These are phyloP conservation scores for Claviceps monticola DNA, from an alignment of 2,329 filamentous ascomycete genomes.

Conservation along the genomic window DNA sequence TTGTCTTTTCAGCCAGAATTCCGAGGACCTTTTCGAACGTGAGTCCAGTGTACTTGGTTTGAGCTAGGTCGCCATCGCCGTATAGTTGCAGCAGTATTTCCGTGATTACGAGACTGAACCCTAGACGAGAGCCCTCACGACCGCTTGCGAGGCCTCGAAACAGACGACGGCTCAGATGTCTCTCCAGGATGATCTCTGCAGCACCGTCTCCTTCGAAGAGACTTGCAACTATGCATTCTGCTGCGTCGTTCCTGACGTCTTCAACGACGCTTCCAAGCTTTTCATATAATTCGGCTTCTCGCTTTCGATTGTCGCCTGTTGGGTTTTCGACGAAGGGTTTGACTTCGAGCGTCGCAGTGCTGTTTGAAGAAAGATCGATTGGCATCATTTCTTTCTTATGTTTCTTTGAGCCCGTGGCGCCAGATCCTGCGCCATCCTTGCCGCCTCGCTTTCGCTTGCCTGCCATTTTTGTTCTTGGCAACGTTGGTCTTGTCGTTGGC, in stretches of 20 bases:
- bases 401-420: slow-evolving; percentile 14
- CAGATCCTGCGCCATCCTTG: slow-evolving; percentile 17
- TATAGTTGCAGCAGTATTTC: slow-evolving; percentile 65
- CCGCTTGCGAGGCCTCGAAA: slow-evolving; percentile 83
- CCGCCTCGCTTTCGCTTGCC: slow-evolving; percentile 22
- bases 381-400: slow-evolving; percentile 17
- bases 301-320: slow-evolving; percentile 37
- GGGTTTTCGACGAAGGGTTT: slow-evolving; percentile 37
- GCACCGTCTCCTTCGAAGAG: slow-evolving; percentile 37
- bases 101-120: slow-evolving; percentile 78
- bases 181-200: slow-evolving; percentile 37
- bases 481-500: not conserved
- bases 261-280: slow-evolving; percentile 45
- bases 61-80: slow-evolving; percentile 30
- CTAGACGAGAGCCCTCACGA: slow-evolving; percentile 74
- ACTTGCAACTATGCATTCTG: slow-evolving; percentile 42
- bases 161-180: slow-evolving; percentile 52
- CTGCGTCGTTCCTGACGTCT: slow-evolving; percentile 41
- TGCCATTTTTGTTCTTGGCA: slow-evolving; percentile 13
- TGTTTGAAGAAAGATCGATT: slow-evolving; percentile 8
- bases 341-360: slow-evolving; percentile 20
- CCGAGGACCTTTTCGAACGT: slow-evolving; percentile 41
- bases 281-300: slow-evolving; percentile 47
- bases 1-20: slow-evolving; percentile 41
- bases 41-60: slow-evolving; percentile 35